Conservation (phyloP, 2,329 filamentous ascomycete genomes). For the Ophiocordyceps unilateralis region DNA sequence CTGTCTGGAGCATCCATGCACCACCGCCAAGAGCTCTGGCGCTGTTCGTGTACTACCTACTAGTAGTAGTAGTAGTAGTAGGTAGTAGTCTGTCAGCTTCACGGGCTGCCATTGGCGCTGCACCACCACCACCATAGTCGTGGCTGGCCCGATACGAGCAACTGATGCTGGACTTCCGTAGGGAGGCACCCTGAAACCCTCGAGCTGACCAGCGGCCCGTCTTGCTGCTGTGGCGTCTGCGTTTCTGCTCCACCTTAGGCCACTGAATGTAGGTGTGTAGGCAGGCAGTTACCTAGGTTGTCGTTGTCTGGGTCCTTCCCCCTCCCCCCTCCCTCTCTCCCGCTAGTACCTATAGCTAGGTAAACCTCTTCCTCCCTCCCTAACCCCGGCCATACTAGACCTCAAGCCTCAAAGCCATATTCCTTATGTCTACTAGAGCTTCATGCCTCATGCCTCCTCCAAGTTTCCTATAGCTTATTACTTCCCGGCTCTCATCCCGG, state of each 20-base stretch:
- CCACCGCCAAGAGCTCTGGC: too few relatives aligned
- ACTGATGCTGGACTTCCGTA: not conserved
- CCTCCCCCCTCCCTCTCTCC: not conserved
- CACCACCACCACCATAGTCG: too few relatives aligned
- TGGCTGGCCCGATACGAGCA: too few relatives aligned
- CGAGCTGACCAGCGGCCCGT: not conserved
- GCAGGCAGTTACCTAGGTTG: not conserved
- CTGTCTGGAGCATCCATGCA: too few relatives aligned
- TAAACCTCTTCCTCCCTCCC: not conserved
- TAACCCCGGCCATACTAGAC: not conserved
- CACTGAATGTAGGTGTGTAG: not conserved
- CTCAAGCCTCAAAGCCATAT: not conserved
- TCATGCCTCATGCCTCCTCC: not conserved
- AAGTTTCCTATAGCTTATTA: not conserved
- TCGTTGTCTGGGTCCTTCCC: not conserved
- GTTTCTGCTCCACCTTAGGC: not conserved
- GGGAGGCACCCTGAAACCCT: not conserved
- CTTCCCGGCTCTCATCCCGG: not conserved
- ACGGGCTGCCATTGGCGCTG: too few relatives aligned
- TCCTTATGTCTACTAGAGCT: not conserved
- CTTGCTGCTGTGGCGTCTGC: not conserved
- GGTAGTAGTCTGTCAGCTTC: too few relatives aligned
- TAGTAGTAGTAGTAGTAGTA: too few relatives aligned
- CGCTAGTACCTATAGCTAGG: not conserved
- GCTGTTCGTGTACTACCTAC: too few relatives aligned